Conservation (phyloP, 495 filamentous ascomycete genomes). For the Aspergillus avenaceus region DNA sequence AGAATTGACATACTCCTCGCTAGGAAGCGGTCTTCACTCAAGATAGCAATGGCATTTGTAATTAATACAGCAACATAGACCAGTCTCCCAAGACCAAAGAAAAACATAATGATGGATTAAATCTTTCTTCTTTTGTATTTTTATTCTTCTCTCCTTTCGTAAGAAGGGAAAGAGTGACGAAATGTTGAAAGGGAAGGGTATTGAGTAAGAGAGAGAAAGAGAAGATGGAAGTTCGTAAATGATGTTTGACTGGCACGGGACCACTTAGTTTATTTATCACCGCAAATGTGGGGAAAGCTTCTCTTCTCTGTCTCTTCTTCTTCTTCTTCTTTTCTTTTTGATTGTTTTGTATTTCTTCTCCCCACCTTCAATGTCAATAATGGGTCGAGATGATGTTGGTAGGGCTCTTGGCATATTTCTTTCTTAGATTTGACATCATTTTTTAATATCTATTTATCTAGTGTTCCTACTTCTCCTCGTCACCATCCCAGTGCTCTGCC, state of each 20-base stretch:
- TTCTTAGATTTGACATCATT: too few relatives aligned
- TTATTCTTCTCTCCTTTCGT: too few relatives aligned
- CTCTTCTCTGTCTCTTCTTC: background rate
- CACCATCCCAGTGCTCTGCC: slow-evolving; percentile 60
- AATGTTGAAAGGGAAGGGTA: slow-evolving; percentile 7
- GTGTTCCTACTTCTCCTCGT: slow-evolving; percentile 39
- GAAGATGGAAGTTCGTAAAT: too few relatives aligned
- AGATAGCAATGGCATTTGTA: slow-evolving; percentile 89
- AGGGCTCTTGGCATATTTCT: background rate
- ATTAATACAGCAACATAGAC: slow-evolving; percentile 78
- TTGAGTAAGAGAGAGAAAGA: background rate
- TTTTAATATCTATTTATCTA: background rate
- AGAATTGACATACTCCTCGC: slow-evolving; percentile 75
- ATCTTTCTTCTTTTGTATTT: slow-evolving; percentile 1
- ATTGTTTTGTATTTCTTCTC: too few relatives aligned
- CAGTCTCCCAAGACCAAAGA: slow-evolving; percentile 68
- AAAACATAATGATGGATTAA: slow-evolving; percentile 48
- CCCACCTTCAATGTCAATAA: background rate
- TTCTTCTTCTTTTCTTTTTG: background rate
- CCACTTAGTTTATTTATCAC: background rate
- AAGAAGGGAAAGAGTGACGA: slow-evolving; percentile 12
- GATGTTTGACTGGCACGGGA: background rate
- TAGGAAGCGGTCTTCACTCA: slow-evolving; percentile 96
- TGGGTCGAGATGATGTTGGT: slow-evolving; percentile 15
- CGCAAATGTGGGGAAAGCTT: background rate